Conservation (phyloP, 768 basidiomycete genomes). For the Chalciporus sphaerocephalus region DNA sequence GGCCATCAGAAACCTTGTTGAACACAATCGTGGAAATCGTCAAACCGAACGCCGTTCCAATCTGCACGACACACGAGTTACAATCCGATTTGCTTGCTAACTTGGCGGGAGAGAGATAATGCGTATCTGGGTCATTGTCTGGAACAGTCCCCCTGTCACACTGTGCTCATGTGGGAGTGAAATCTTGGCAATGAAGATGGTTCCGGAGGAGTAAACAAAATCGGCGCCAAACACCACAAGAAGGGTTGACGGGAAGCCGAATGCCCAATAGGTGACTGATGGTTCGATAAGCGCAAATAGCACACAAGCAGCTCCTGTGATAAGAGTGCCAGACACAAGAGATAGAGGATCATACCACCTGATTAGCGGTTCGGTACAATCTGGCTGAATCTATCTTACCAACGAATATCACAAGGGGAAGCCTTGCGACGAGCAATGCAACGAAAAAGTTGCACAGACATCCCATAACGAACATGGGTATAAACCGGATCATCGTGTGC, state of each 20-base stretch:
- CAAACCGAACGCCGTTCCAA: conserved; percentile 67
- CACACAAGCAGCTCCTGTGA: conserved; percentile 55
- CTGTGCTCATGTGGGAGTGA: conserved; percentile 67
- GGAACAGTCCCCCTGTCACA: conserved; percentile 70
- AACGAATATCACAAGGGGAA: conserved; percentile 54
- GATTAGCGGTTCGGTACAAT: not conserved
- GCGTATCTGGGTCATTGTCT: conserved; percentile 68
- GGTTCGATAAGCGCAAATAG: conserved; percentile 67
- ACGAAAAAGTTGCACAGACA: conserved; percentile 61
- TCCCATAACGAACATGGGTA: conserved; percentile 71
- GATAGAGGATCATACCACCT: conserved; percentile 1
- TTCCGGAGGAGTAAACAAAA: conserved; percentile 70
- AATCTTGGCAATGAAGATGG: conserved; percentile 69
- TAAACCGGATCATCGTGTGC: conserved; percentile 56
- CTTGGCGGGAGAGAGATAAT: not conserved
- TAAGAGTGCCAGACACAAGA: conserved; percentile 48
- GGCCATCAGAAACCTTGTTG: conserved; percentile 43
- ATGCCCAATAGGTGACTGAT: conserved; percentile 63
- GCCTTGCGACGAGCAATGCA: conserved; percentile 50
- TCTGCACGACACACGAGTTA: conserved; percentile 30
- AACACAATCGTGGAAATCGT: conserved; percentile 71
- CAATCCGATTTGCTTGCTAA: too few species aligned
- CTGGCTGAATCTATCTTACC: conserved; percentile 35
- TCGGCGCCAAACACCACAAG: conserved; percentile 72
- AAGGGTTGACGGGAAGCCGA: conserved; percentile 64